Percentiles rank a stretch among this genome's conserved stretches.
phyloP scores from a whole-genome alignment of 2,329 filamentous ascomycete species.

The Botrytis sinoallii region DNA sequence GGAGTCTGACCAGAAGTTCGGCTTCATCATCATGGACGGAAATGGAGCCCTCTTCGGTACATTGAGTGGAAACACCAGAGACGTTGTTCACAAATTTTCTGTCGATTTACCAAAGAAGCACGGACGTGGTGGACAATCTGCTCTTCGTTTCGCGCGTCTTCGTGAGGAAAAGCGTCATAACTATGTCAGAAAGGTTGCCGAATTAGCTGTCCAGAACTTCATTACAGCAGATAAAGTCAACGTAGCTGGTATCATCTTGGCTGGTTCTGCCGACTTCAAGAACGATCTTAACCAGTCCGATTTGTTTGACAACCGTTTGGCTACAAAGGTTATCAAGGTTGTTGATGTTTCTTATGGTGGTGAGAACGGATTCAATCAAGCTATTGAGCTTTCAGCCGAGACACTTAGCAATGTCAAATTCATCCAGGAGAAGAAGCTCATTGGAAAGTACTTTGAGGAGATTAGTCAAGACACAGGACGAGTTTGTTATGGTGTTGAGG shows the following conservation, averaged over 20 bases:
- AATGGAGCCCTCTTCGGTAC: slow-evolving; percentile 98
- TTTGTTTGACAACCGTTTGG: slow-evolving; percentile 89
- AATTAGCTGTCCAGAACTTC: slow-evolving; percentile 97
- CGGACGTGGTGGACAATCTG: slow-evolving; percentile 99
- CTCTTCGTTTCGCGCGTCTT: slow-evolving; percentile 97
- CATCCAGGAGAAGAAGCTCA: slow-evolving; percentile 99
- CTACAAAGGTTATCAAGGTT: slow-evolving; percentile 97
- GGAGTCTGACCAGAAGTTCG: slow-evolving; percentile 98
- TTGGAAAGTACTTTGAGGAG: slow-evolving; percentile 98
- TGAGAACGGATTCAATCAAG: slow-evolving; percentile 99
- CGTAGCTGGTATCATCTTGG: slow-evolving; percentile 89
- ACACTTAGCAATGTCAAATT: slow-evolving; percentile 99
- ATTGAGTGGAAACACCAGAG: slow-evolving; percentile 93
- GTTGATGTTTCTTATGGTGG: slow-evolving; percentile 98
- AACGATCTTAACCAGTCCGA: slow-evolving; percentile 98
- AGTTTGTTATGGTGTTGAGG: slow-evolving; percentile 96
- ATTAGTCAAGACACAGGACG: slow-evolving; percentile 97
- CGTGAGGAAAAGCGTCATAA: slow-evolving; percentile 99
- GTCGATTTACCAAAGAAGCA: slow-evolving; percentile 99
- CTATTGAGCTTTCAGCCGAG: slow-evolving; percentile 91
- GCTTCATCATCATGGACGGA: slow-evolving; percentile 99
- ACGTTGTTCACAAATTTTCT: slow-evolving; percentile 95
- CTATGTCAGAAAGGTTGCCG: slow-evolving; percentile 98
- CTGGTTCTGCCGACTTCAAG: slow-evolving; percentile 98
- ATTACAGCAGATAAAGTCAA: slow-evolving; percentile 99